Percentiles rank a stretch among this genome's conserved stretches.
phyloP scores from a whole-genome alignment of 2,329 filamentous ascomycete genomes.

The Hypoxylon rubiginosum region DNA sequence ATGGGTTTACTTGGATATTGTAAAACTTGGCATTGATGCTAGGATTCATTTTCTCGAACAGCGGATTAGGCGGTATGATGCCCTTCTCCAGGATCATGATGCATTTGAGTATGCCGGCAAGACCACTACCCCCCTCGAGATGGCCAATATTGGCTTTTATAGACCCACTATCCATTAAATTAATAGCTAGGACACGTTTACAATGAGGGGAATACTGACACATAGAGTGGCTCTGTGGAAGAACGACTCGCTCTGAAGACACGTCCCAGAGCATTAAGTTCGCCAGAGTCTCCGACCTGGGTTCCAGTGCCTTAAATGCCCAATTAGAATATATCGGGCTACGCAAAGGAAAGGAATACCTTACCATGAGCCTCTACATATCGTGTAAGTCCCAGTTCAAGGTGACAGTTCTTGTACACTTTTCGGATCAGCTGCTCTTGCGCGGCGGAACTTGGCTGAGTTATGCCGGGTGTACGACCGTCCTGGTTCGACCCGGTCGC shows the following conservation, averaged over 20 bases:
- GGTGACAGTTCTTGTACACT: slow-evolving; percentile 43
- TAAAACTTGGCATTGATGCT: background rate
- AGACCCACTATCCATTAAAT: slow-evolving; percentile 6
- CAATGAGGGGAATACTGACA: too few relatives aligned
- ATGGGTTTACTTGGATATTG: background rate
- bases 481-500: slow-evolving; percentile 57
- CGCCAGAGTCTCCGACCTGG: slow-evolving; percentile 27
- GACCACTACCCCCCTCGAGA: slow-evolving; percentile 28
- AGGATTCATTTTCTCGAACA: slow-evolving; percentile 15
- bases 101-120: slow-evolving; percentile 38
- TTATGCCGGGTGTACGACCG: slow-evolving; percentile 50
- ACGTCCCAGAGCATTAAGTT: slow-evolving; percentile 15
- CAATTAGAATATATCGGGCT: too few relatives aligned
- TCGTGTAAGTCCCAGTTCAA: slow-evolving; percentile 25
- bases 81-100: slow-evolving; percentile 23
- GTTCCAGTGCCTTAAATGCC: slow-evolving; percentile 29
- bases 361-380: slow-evolving; percentile 46
- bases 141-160: slow-evolving; percentile 43
- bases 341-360: too few relatives aligned
- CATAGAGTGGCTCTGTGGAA: slow-evolving; percentile 3
- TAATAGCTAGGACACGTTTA: too few relatives aligned
- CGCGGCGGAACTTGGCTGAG: slow-evolving; percentile 39
- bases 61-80: slow-evolving; percentile 22
- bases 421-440: slow-evolving; percentile 49
- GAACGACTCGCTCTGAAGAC: slow-evolving; percentile 3